Percentiles rank a stretch among this genome's conserved stretches.
phyloP scores from a whole-genome alignment of 257 asterid species.

The Echites panduratus region DNA sequence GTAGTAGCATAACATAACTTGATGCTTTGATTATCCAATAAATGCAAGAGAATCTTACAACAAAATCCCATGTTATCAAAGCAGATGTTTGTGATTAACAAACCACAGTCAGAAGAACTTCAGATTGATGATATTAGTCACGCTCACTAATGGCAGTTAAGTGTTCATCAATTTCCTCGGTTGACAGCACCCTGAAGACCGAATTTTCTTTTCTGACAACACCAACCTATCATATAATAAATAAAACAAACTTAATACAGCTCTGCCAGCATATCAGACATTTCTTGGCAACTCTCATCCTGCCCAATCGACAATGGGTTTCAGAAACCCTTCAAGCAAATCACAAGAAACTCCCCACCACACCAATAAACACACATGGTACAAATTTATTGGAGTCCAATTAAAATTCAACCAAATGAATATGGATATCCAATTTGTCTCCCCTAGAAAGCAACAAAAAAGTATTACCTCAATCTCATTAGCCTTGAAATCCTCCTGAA shows the following conservation, averaged over 20 bases:
- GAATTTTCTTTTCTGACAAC: slow-evolving; percentile 77
- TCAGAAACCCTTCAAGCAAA: background rate
- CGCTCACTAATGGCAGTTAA: slow-evolving; percentile 96
- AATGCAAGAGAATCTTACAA: background rate
- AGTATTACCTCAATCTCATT: slow-evolving; percentile 92
- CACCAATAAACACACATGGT: no score
- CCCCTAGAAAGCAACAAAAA: background rate
- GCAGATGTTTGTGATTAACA: background rate
- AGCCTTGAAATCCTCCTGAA: slow-evolving; percentile 97
- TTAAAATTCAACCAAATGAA: no score
- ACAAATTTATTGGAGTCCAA: no score
- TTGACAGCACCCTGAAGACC: slow-evolving; percentile 62
- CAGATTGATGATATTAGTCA: slow-evolving; percentile 35
- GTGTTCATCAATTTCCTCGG: slow-evolving; percentile 95
- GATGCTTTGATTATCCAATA: slow-evolving; percentile 8
- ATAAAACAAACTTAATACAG: background rate
- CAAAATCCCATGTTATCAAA: background rate
- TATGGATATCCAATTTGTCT: no score
- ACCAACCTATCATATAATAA: slow-evolving; percentile 57
- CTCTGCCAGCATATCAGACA: background rate
- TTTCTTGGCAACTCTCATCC: background rate
- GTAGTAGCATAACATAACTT: background rate
- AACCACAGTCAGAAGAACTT: background rate
- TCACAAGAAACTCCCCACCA: no score
- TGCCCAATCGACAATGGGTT: background rate